A percentile compares a stretch with the other conserved stretches of the same genome.
Evolutionary conservation across 1,284 basidiomycete species (phyloP).

Genomic region (Schizophyllum amplum): DNA sequence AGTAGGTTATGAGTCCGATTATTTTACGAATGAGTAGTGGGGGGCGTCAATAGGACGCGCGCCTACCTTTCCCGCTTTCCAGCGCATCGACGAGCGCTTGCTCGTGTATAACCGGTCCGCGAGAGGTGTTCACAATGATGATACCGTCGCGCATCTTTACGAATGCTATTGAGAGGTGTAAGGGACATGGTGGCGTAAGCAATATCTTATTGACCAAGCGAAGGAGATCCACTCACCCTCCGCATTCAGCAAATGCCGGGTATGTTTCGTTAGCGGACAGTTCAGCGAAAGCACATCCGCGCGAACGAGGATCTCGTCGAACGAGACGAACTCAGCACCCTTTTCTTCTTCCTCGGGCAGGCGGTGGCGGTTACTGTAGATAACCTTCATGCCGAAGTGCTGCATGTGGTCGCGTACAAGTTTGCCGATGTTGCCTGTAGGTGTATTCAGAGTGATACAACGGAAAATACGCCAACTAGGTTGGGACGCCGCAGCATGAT

Average conservation of each 20-base stretch:
- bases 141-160: conserved; percentile 13
- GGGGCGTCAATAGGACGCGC: too few species aligned
- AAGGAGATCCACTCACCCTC: conserved; percentile 2
- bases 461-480: too few species aligned
- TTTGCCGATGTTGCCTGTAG: neutral
- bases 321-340: conserved; percentile 9
- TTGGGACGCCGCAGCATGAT: too few species aligned
- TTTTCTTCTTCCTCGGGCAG: conserved; percentile 8
- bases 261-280: conserved; percentile 12
- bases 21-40: neutral
- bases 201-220: too few species aligned
- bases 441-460: neutral
- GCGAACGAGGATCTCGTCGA: conserved; percentile 11
- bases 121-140: conserved; percentile 13
- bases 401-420: conserved; percentile 10
- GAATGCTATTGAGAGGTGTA: conserved; percentile 8
- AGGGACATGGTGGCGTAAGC: too few species aligned
- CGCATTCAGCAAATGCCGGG: conserved; percentile 12
- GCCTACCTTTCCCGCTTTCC: conserved; percentile 12
- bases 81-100: conserved; percentile 14
- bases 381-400: conserved; percentile 15
- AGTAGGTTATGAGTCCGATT: neutral
- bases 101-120: conserved; percentile 14
- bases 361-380: conserved; percentile 12
- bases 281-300: conserved; percentile 14